Evolutionary conservation across 2,329 filamentous ascomycete species (phyloP), one percentile per base, ranked within the genome.

Genomic region (Apiospora marii): DNA sequence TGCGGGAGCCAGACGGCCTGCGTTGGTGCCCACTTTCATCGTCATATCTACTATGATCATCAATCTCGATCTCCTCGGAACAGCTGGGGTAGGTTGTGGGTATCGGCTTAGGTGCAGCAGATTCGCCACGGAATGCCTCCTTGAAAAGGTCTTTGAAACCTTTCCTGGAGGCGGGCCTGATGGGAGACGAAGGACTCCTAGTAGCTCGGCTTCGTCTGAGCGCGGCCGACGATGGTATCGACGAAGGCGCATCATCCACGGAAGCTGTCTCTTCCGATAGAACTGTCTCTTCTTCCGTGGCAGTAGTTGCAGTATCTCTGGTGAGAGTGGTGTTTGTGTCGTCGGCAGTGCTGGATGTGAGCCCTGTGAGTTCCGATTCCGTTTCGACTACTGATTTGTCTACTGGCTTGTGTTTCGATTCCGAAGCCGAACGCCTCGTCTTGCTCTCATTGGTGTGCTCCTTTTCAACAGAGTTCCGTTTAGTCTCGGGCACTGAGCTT

Each of bases 81-180:
- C 82, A 85, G 70, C 85, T 87, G 49, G 87, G 84, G 73, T 89
- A 89, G 37, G 84, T 82, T 73, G 83, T 83, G 1, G 86, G 84
- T 19, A 84, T 83, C 6, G 85, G 81, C 27, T 82, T 82, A 72
- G 86, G 83, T 13, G 84, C 84, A 3, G 81, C 85, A 1, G 90
- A 92, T 78, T 92, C 89, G 43, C 90, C 90, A 51, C 87, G 86
- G 76, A 92, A 92, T 4, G 90, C 90, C 73, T 90, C 89, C 71
- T 88, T 88, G 12, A 92, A 81, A 67, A 87, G 86, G 53, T 91
- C 90, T 30, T 90, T 85, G 71, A 92, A 84, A 0, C 87, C 87
- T 48, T 84, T 85, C 77, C 87, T 90, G 16, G 78, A 77, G 2
- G 77, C 80, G 0, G 84, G 74, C 77, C 88, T 91, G 8, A 85